Conservation (phyloP, 768 basidiomycete genomes). For the Boletus rubropictus region DNA sequence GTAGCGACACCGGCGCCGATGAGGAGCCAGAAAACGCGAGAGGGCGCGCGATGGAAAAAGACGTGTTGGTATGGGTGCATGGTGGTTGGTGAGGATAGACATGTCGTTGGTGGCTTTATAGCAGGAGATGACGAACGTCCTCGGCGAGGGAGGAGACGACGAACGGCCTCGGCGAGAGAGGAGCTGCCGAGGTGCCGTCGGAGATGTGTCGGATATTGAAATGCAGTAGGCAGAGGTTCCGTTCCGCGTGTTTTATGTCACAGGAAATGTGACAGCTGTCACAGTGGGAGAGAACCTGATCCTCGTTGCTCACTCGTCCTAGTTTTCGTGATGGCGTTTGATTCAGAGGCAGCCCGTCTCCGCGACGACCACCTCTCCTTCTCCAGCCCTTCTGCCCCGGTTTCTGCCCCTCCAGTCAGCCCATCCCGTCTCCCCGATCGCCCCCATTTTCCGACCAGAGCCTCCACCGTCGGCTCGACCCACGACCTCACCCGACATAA, state of each 20-base stretch:
- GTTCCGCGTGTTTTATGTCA: constrained; percentile 3
- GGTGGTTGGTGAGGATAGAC: background rate
- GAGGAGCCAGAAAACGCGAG: constrained; percentile 64
- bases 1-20: constrained; percentile 46
- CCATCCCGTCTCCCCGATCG: constrained; percentile 45
- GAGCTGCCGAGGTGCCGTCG: constrained; percentile 14
- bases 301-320: background rate
- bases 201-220: constrained; percentile 6
- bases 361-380: constrained; percentile 22
- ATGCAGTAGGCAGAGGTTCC: no score
- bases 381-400: constrained; percentile 17
- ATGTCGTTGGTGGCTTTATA: constrained; percentile 17
- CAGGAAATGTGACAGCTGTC: constrained; percentile 20
- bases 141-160: constrained; percentile 23
- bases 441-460: constrained; percentile 52
- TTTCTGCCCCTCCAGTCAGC: constrained; percentile 34
- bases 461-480: constrained; percentile 55
- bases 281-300: constrained; percentile 8
- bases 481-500: constrained; percentile 48
- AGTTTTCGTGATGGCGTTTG: constrained; percentile 20
- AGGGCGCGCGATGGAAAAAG: constrained; percentile 37
- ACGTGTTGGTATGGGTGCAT: constrained; percentile 23
- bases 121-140: constrained; percentile 16
- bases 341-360: constrained; percentile 25
- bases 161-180: constrained; percentile 21